Base-by-base conservation (phyloP, 2,329 filamentous ascomycete species). In the Ceratocystis smalleyi region DNA sequence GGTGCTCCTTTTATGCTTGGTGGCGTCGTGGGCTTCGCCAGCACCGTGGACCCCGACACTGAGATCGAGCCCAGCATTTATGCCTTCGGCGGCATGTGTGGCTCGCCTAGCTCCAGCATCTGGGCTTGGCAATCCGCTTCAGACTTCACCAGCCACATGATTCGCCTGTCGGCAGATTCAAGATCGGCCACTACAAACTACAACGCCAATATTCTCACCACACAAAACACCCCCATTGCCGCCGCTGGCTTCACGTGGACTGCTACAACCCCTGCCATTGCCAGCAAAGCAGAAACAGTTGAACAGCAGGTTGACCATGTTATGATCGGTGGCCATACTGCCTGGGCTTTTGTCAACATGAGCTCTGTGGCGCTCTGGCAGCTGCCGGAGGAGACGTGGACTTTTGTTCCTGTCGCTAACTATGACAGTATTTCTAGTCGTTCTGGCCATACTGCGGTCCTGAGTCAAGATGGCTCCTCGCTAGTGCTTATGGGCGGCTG, bases 201-300 rank as follows among this genome's bases (percentile, higher is more conserved):
- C 40, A 64, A 64, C 47, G 65, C 65, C 12, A 64, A 63, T 43
- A 17, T 49, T 22, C 19, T 66, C 6, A 32, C 22, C 24, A 72
- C 71, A 68, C 71, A 81, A 64, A 84, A 83, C 2, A 67, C 74
- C 64, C 67, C 72, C 64, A 67, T 73, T 54, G 80, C 90, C 1
- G 90, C 95, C 74, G 92, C 92, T 7, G 92, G 92, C 7, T 95
- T 95, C 74, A 87, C 85, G 0, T 81, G 95, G 61, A 95, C 91
- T 0, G 79, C 84, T 0, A 76, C 96, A 27, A 76, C 80, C 5
- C 83, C 88, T 0, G 86, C 87, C 0, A 85, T 83, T 68, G 85
- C 86, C 22, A 87, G 88, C 71, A 79, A 80, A 3, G 84, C 82
- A 17, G 85, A 82, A 2, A 77, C 78, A 2, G 77, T 86, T 49